Evolutionary conservation across 78 protist genomes (phyloP), one percentile per base, ranked within the genome.

Genomic region (Mantamonas sphyraenae): DNA sequence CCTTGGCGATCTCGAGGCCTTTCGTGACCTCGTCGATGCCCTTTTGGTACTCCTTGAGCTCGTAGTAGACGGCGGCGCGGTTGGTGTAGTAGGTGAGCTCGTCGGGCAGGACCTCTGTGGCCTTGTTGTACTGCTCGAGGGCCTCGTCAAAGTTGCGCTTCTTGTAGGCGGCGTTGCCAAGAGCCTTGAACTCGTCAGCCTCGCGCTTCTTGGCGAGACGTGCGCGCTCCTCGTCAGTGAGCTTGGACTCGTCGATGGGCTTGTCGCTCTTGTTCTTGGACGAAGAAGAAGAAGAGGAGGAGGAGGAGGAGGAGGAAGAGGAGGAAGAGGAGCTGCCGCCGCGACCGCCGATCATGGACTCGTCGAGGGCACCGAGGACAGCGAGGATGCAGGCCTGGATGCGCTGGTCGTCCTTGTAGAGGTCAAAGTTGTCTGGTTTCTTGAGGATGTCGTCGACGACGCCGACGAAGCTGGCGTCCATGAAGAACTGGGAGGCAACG

Each of bases 81-180:
- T 90, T 90, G 74, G 53, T 75, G 64, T 77, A 19, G 61, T 77
- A 83, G 24, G 76, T 50, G 43, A 77, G 8, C 61, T 90, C 83
- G 24, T 33, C 64, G 39, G 84, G 74, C 58, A 68, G 70, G 31
- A 66, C 37, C 50, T 68, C 90, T 24, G 55, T 17, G 0, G 95
- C 91, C 39, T 51, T n/a, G n/a, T 62, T 68, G 61, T 86, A 88
- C 34, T 72, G 77, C 19, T 1, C 56, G 37, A 88, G 39, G 14
- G 93, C 93, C 26, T 37, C 79, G 16, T 78, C 88, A 35, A 88
- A 86, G 5, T 81, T 9, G 61, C 74, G 72, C n/a, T 62, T 47
- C 70, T 80, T 82, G 84, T 86, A 88, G n/a, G 57, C 63, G 42
- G 57, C 76, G 37, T 88, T 88, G 19, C 93, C 95, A 35, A 65